Evolutionary conservation across 164 flowering plant genomes (phyloP).

Genomic region (Liquidambar formosana): DNA sequence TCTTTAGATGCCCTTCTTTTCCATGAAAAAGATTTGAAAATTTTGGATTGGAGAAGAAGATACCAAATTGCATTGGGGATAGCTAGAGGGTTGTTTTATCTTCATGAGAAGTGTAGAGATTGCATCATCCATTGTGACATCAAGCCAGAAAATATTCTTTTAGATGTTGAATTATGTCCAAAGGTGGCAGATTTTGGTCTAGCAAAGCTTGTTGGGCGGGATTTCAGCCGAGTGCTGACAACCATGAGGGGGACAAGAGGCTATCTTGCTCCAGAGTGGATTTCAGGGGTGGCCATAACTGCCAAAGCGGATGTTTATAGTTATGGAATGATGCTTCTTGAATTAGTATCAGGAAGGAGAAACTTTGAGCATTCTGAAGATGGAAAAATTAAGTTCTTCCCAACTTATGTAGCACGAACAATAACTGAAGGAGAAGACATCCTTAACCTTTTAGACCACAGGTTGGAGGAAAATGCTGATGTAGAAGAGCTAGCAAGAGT

Average conservation of each 20-base stretch:
- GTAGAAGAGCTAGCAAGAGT: not conserved
- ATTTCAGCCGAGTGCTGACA: slow-evolving; percentile 6
- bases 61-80: slow-evolving; percentile 3
- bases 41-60: slow-evolving; percentile 9
- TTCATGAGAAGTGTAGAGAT: slow-evolving; percentile 9
- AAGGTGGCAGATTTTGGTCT: slow-evolving; percentile 17
- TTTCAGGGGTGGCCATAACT: slow-evolving; percentile 11
- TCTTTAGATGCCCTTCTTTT: slow-evolving; percentile 2
- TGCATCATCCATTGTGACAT: slow-evolving; percentile 17
- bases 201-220: slow-evolving; percentile 9
- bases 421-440: slow-evolving; percentile 1
- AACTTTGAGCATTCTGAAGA: not conserved
- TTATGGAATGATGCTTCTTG: slow-evolving; percentile 14
- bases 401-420: not conserved
- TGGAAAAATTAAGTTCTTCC: slow-evolving; percentile 8
- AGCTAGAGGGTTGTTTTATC: slow-evolving; percentile 11
- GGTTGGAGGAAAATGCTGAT: slow-evolving; percentile 8
- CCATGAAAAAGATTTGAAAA: not conserved
- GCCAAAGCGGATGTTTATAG: slow-evolving; percentile 14
- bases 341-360: slow-evolving; percentile 14
- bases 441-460: not conserved
- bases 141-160: slow-evolving; percentile 13
- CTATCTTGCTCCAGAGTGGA: slow-evolving; percentile 19
- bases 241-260: slow-evolving; percentile 18
- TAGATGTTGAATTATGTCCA: slow-evolving; percentile 3